phyloP scores from a whole-genome alignment of 805 yeast genomes.

The Schizosaccharomyces cryophilus region DNA sequence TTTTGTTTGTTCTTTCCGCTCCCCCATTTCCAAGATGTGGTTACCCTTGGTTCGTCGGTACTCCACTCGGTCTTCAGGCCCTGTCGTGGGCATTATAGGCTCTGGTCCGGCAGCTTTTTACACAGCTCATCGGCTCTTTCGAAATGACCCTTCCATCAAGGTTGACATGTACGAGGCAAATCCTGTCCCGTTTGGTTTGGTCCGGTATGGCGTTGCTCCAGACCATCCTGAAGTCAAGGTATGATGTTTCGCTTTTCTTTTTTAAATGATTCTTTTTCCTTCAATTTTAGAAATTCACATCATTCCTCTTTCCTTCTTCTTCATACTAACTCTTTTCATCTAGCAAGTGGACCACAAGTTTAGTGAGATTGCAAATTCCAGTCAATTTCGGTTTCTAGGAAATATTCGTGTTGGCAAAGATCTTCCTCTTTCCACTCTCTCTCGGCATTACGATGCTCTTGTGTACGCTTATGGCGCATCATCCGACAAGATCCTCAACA shows the following conservation, averaged over 20 bases:
- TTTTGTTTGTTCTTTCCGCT: too few relatives aligned
- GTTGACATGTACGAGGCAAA: constrained; percentile 61
- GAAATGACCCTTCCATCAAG: constrained; percentile 19
- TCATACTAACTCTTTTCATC: not conserved
- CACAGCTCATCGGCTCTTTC: constrained; percentile 50
- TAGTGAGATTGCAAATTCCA: constrained; percentile 21
- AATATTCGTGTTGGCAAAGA: constrained; percentile 46
- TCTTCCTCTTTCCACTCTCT: constrained; percentile 25
- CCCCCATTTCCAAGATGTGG: too few relatives aligned
- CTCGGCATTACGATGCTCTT: constrained; percentile 40
- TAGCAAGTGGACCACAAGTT: constrained; percentile 38
- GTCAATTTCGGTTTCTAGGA: constrained; percentile 37
- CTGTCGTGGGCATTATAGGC: constrained; percentile 52
- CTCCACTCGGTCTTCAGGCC: not conserved
- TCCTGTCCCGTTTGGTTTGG: constrained; percentile 79
- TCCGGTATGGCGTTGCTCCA: constrained; percentile 94
- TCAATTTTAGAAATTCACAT: too few relatives aligned
- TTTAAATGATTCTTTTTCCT: not conserved
- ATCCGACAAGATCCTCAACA: constrained; percentile 26
- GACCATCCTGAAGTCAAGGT: constrained; percentile 88
- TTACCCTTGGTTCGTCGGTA: not conserved
- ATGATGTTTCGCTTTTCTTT: not conserved
- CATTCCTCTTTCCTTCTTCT: not conserved
- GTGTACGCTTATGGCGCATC: constrained; percentile 59
- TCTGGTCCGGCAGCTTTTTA: constrained; percentile 95